Base-by-base conservation (phyloP, 208 protist genomes). In the Acanthamoeba lenticulata region DNA sequence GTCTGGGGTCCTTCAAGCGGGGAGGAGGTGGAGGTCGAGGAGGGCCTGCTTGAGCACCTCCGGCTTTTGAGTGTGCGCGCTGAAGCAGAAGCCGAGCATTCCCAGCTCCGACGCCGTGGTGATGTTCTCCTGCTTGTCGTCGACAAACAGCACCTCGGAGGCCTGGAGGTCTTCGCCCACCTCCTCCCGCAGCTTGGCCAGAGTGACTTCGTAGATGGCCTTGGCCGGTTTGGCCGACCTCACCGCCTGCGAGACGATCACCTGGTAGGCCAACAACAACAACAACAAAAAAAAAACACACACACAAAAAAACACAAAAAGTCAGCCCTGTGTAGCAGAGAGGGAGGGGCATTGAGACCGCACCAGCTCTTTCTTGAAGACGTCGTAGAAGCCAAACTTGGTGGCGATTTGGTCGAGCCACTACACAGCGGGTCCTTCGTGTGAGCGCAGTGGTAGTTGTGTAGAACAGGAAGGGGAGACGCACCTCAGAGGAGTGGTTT, bases 41-140 rank as follows among this genome's bases (percentile, higher is more conserved):
- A 72, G 55, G 19, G 86, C 86, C 38, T 52, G 45, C 79, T 60
- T 89, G 36, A 89, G 79, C 42, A 62, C 45, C 24, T 89, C 79
- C 0, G 49, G n/a, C 27, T 45, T 45, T 32, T 92, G 55, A 15
- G 32, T 11, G 45, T 65, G 38, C 24, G 86, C 86, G 7, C 72
- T 92, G 57, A 92, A 92, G 86, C 38, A 52, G 55, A 92, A 55
- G 55, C 55, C 86, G 27, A 55, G 32, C 29, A 92, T 40, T 3
- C 86, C 86, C 11, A 40, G 4, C 36, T 49, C 60, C 19, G 36
- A 52, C 34, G 86, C 86, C 11, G 86, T 49, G 15, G 32, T 52
- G 55, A 62, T 74, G 57, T 92, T 92, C 86, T 92, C 86, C 55
- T 72, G 55, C 57, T 92, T 92, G 86, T 92, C 86, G 57, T 92